These are phyloP conservation scores for Aspergillus jensenii DNA, from an alignment of 2,329 filamentous ascomycete species.

Conservation along the genomic window DNA sequence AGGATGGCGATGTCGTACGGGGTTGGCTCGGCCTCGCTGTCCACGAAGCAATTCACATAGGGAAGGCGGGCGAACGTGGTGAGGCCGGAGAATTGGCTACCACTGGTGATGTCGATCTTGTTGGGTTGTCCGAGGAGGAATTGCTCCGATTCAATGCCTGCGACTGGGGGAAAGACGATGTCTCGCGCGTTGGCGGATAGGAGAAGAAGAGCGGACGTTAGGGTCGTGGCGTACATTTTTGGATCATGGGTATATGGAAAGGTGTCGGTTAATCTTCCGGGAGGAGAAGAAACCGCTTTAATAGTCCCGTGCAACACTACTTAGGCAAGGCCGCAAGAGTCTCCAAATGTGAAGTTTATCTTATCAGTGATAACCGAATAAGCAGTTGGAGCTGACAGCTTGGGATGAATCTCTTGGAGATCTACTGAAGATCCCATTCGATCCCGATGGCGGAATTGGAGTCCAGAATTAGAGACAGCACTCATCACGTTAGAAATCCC, in stretches of 20 bases:
- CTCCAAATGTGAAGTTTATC: neutral
- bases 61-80: slow-evolving; percentile 36
- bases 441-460: slow-evolving; percentile 1
- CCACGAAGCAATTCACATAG: slow-evolving; percentile 31
- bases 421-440: neutral
- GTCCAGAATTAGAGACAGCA: neutral
- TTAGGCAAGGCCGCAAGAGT: neutral
- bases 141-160: slow-evolving; percentile 20
- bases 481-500: neutral
- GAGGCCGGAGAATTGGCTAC: slow-evolving; percentile 42
- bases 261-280: neutral
- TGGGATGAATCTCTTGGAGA: neutral
- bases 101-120: slow-evolving; percentile 43
- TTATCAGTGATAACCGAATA: neutral
- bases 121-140: slow-evolving; percentile 17
- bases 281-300: neutral
- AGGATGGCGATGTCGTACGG: slow-evolving; percentile 46
- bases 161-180: slow-evolving; percentile 29
- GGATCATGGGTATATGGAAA: neutral
- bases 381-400: slow-evolving; percentile 34
- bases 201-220: neutral
- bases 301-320: neutral
- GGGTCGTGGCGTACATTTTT: neutral
- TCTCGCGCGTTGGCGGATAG: slow-evolving; percentile 17
- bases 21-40: slow-evolving; percentile 13